phyloP scores from a whole-genome alignment of 257 asterid genomes.

The Eucommia ulmoides region DNA sequence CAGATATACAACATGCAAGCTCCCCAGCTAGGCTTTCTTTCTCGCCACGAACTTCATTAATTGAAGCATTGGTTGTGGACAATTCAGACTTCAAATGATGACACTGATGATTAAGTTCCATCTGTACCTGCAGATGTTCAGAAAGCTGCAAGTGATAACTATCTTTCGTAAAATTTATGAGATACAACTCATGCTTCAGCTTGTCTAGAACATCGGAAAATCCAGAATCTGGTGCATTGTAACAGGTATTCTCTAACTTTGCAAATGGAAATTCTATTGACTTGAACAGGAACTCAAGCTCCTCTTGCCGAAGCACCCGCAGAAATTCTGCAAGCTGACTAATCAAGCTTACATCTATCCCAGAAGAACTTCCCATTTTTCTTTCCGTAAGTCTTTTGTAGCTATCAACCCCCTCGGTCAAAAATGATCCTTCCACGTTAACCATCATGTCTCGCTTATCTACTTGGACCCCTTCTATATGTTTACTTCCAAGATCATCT shows the following conservation, averaged over 20 bases:
- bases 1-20: constrained; percentile 38
- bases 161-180: constrained; percentile 56
- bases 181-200: constrained; percentile 70
- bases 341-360: constrained; percentile 42
- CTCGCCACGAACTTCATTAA: constrained; percentile 36
- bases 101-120: constrained; percentile 17
- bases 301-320: constrained; percentile 52
- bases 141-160: constrained; percentile 43
- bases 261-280: constrained; percentile 28
- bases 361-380: constrained; percentile 41
- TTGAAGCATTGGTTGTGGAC: constrained; percentile 30
- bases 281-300: constrained; percentile 42
- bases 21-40: constrained; percentile 44
- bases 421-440: constrained; percentile 23
- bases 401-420: constrained; percentile 11
- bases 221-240: constrained; percentile 15
- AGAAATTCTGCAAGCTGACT: constrained; percentile 64
- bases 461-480: constrained; percentile 19
- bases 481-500: constrained; percentile 22
- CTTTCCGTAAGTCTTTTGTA: constrained; percentile 23
- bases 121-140: constrained; percentile 30
- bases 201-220: constrained; percentile 37
- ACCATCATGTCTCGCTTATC: constrained; percentile 14
- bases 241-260: constrained; percentile 15
- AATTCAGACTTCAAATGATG: constrained; percentile 37